Conservation (phyloP, 805 yeast species). For the Lipomyces sp. region DNA sequence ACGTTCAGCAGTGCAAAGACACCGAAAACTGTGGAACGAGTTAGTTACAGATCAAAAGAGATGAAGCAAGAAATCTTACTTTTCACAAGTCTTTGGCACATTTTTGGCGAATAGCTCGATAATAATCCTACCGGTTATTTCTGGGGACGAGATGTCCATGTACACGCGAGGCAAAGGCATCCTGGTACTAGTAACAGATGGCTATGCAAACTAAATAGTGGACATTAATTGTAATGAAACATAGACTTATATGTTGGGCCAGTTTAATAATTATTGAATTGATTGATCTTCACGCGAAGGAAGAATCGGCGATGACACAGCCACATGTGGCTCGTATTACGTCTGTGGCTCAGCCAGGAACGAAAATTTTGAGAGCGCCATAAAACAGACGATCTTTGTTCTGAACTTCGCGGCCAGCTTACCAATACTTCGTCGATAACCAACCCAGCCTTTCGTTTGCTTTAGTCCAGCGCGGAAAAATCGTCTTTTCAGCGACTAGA, state of each 20-base stretch:
- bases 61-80: conserved; percentile 18
- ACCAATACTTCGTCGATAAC: background rate
- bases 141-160: conserved; percentile 26
- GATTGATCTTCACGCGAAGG: background rate
- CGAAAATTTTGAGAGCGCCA: conserved; percentile 10
- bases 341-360: conserved; percentile 10
- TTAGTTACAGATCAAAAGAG: background rate
- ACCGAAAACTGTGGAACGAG: conserved; percentile 56
- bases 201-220: background rate
- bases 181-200: background rate
- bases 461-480: background rate
- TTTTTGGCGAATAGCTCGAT: conserved; percentile 28
- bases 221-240: background rate
- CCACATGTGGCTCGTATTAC: conserved; percentile 10
- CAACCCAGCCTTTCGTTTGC: background rate
- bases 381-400: background rate
- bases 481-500: background rate
- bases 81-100: conserved; percentile 32
- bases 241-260: background rate
- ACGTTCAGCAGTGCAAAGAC: conserved; percentile 76
- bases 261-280: background rate
- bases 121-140: conserved; percentile 25
- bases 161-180: conserved; percentile 31
- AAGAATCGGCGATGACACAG: background rate
- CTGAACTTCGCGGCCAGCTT: background rate